Evolutionary conservation across 495 filamentous ascomycete species (phyloP).

Genomic region (Neurospora sp.): DNA sequence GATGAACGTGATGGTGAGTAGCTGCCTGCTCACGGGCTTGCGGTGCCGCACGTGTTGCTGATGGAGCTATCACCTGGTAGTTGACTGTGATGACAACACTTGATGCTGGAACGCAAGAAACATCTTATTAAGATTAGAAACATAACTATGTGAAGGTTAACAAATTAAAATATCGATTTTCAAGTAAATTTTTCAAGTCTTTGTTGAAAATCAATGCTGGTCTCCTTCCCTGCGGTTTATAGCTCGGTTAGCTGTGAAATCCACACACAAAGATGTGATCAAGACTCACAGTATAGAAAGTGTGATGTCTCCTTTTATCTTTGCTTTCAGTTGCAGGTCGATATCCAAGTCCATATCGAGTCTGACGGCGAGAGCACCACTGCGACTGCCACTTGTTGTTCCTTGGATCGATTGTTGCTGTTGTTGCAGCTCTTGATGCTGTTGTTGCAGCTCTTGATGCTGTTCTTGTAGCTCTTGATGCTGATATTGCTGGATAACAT

Average conservation of each 20-base stretch:
- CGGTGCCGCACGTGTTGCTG: neutral
- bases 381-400: neutral
- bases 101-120: neutral
- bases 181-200: neutral
- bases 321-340: constrained; percentile 19
- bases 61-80: neutral
- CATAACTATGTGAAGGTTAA: neutral
- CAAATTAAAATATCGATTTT: neutral
- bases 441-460: neutral
- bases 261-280: neutral
- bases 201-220: neutral
- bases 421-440: neutral
- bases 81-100: neutral
- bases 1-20: neutral
- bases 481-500: neutral
- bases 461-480: neutral
- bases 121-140: neutral
- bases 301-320: constrained; percentile 18
- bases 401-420: neutral
- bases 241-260: neutral
- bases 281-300: constrained; percentile 15
- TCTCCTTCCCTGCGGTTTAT: neutral
- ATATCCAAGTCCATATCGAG: constrained; percentile 22
- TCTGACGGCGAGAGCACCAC: constrained; percentile 17
- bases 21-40: neutral